These are phyloP conservation scores for Trichosanthes cucumerina DNA, from an alignment of 306 rosid genomes.

Conservation along the genomic window DNA sequence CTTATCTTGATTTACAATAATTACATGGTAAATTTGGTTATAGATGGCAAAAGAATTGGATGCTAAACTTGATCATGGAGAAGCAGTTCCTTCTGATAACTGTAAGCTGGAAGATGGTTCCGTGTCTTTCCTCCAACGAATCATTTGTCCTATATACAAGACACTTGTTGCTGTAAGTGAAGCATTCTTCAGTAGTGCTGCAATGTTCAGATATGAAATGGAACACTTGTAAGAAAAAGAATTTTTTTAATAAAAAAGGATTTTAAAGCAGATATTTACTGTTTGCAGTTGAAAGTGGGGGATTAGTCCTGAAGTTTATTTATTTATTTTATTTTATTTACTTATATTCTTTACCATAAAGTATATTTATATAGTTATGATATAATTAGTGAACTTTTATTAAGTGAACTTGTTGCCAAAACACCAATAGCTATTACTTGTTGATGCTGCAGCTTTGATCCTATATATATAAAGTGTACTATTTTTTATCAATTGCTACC, in stretches of 20 bases:
- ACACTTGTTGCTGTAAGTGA: slow-evolving; percentile 41
- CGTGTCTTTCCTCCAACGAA: slow-evolving; percentile 56
- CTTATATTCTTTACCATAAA: not conserved
- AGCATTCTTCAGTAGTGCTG: slow-evolving; percentile 8
- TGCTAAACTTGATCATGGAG: slow-evolving; percentile 78
- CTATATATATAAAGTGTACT: not conserved
- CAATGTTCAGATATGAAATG: not conserved
- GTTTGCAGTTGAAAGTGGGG: not conserved
- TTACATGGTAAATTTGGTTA: slow-evolving; percentile 11
- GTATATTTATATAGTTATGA: not conserved
- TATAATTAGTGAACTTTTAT: not conserved
- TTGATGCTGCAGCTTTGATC: not conserved
- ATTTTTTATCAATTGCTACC: not conserved
- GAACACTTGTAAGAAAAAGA: not conserved
- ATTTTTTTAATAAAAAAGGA: not conserved
- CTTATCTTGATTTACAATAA: not conserved
- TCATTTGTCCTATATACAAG: slow-evolving; percentile 56
- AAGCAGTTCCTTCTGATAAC: slow-evolving; percentile 48
- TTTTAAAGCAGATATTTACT: not conserved
- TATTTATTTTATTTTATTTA: not conserved
- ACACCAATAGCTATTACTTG: not conserved
- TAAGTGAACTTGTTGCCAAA: not conserved
- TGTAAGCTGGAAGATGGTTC: slow-evolving; percentile 41
- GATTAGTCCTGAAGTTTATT: not conserved
- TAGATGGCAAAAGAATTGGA: slow-evolving; percentile 97